Percentiles rank a stretch among this genome's conserved stretches.
These are phyloP conservation scores for Entoloma clypeatum DNA, from an alignment of 1,284 basidiomycete genomes.

Conservation along the genomic window DNA sequence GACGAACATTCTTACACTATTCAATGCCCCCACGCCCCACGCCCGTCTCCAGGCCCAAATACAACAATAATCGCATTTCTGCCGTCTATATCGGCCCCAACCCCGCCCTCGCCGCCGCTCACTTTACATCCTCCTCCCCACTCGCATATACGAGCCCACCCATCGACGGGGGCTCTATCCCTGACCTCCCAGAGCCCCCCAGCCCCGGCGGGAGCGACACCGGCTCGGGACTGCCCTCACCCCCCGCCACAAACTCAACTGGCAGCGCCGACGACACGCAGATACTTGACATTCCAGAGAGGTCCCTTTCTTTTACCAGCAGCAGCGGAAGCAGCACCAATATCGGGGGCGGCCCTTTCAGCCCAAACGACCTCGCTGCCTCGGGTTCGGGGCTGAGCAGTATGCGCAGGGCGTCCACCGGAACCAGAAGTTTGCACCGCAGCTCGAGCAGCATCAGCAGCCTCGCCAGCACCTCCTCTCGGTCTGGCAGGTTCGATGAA, in stretches of 20 bases:
- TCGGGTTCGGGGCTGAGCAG: slow-evolving; percentile 14
- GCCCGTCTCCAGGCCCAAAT: slow-evolving; percentile 19
- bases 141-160: slow-evolving; percentile 27
- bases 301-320: slow-evolving; percentile 30
- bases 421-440: slow-evolving; percentile 11
- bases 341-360: slow-evolving; percentile 4
- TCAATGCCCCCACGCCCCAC: slow-evolving; percentile 31
- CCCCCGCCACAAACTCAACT: slow-evolving; percentile 76
- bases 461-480: slow-evolving; percentile 11
- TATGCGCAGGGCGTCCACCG: slow-evolving; percentile 6
- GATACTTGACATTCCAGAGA: slow-evolving; percentile 43
- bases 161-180: slow-evolving; percentile 31
- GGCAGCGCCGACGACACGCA: slow-evolving; percentile 66
- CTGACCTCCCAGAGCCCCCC: slow-evolving; percentile 67
- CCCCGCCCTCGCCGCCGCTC: slow-evolving; percentile 28
- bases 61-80: slow-evolving; percentile 32
- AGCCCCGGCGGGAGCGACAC: slow-evolving; percentile 49
- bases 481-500: slow-evolving; percentile 5
- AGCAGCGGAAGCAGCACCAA: slow-evolving; percentile 18
- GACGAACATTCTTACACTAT: slow-evolving; percentile 5
- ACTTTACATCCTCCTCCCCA: slow-evolving; percentile 27
- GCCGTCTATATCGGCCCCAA: slow-evolving; percentile 36
- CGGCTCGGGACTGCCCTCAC: slow-evolving; percentile 68
- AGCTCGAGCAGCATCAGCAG: slow-evolving; percentile 27
- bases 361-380: too few relatives aligned